These are phyloP conservation scores for Phytopythium vexans DNA, from an alignment of 352 stramenopile species.

Conservation along the genomic window DNA sequence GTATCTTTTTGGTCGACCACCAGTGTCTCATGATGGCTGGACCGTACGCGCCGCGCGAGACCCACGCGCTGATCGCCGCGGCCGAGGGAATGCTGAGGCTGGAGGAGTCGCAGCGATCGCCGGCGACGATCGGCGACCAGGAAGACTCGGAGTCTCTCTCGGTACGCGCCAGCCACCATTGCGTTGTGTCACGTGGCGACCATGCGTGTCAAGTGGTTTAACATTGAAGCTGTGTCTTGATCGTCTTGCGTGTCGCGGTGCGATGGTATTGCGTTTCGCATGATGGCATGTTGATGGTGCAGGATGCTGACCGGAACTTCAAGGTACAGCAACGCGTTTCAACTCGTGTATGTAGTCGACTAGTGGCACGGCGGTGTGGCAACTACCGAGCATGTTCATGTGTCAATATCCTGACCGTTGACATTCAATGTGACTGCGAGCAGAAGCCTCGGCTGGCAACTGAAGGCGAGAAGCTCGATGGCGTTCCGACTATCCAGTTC, in stretches of 20 bases:
- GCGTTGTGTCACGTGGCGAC: slow-evolving; percentile 8
- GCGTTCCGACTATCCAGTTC: slow-evolving; percentile 17
- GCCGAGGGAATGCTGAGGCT: slow-evolving; percentile 25
- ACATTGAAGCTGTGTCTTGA: background rate
- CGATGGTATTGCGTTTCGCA: background rate
- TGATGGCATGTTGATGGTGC: background rate
- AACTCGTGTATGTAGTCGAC: too few relatives aligned
- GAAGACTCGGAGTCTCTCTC: background rate
- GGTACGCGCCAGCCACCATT: slow-evolving; percentile 6
- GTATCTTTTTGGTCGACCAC: too few relatives aligned
- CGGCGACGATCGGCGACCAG: background rate
- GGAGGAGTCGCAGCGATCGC: background rate
- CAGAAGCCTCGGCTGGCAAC: slow-evolving; percentile 15
- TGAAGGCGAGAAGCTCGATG: background rate
- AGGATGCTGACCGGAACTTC: too few relatives aligned
- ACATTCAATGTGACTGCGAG: background rate
- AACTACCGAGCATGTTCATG: too few relatives aligned
- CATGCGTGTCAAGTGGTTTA: background rate
- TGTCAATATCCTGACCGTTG: too few relatives aligned
- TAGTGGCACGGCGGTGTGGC: too few relatives aligned
- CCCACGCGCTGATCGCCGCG: slow-evolving; percentile 44
- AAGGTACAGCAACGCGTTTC: too few relatives aligned
- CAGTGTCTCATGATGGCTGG: slow-evolving; percentile 75
- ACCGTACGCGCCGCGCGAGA: slow-evolving; percentile 31
- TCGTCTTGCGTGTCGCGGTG: background rate